Base-by-base conservation (phyloP, 257 asterid species). In the Thymus mandschuricus region DNA sequence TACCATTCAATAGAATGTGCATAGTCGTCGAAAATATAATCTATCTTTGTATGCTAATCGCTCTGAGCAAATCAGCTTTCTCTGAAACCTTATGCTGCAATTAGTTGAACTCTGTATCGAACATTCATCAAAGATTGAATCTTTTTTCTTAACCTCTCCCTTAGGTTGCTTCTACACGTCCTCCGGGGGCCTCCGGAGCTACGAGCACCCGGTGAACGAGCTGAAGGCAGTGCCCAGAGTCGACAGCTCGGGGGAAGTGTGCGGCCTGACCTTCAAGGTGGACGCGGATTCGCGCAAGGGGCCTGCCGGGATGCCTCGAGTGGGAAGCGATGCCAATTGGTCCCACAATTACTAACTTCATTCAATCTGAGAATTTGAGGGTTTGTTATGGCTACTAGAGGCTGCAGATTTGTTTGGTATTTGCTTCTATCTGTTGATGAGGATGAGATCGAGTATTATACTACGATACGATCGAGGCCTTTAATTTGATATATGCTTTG, bases 251-350 rank as follows among this genome's bases (percentile, higher is more conserved):
- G 98, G 98, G 0, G 96, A 91, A 70, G 88, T 94, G 69, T 89
- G 96, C 33, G 98, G 98, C 34, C 76, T 91, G 13, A 86, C 84
- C 51, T 94, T 94, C 63, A 89, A 89, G 84, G 96, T 94, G 40
- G 98, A 94, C 13, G 72, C 76, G 0, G 96, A 88, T 28, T 66
- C 97, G 3, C 83, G 83, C 80, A 93, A 87, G 68, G 94, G 63
- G 2, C 80, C 45, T 30, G 34, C 83, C 1, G 95, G 92, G 48
- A 89, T 94, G 87, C 96, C 96, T 34, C 81, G 99, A 76, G 99
- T 94, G 38, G 96, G 96, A 64, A 94, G 97, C 56, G 97, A 93
- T 61, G 97, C 97, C 0, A 89, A 94, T 83, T 91, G 98, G 97
- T 89, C 97, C 41, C 85, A 86, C 41, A 66, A 86, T 85, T 94